Evolutionary conservation across 2,329 filamentous ascomycete species (phyloP).

Genomic region (Trichocomaceae sp.): DNA sequence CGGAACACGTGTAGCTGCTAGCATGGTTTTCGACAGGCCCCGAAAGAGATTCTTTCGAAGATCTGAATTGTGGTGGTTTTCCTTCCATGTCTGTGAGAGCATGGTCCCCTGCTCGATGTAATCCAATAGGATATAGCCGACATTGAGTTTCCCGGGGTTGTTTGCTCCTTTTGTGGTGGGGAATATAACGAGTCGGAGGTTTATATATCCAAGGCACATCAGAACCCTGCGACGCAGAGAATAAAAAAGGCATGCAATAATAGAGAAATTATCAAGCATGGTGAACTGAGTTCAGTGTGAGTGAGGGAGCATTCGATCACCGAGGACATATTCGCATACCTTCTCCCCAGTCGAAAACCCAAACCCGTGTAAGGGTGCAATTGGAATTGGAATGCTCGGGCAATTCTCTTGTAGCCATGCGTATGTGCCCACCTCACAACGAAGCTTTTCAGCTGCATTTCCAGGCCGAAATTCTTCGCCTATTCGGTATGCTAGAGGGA

Average conservation of each 20-base stretch:
- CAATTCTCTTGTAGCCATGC: slow-evolving; percentile 24
- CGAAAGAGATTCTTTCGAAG: slow-evolving; percentile 18
- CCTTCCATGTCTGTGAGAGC: slow-evolving; percentile 15
- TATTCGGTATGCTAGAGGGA: slow-evolving; percentile 22
- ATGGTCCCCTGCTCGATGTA: slow-evolving; percentile 16
- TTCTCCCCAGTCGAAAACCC: slow-evolving; percentile 20
- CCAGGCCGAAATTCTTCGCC: slow-evolving; percentile 20
- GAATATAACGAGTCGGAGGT: slow-evolving; percentile 10
- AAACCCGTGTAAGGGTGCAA: slow-evolving; percentile 24
- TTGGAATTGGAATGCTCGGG: slow-evolving; percentile 22
- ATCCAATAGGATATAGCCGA: slow-evolving; percentile 16
- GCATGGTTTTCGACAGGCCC: slow-evolving; percentile 13
- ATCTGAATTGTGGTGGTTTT: slow-evolving; percentile 2
- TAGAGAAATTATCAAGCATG: slow-evolving; percentile 8
- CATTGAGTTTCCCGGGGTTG: neutral
- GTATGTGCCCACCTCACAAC: slow-evolving; percentile 24
- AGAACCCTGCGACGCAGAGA: slow-evolving; percentile 4
- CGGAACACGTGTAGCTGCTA: neutral
- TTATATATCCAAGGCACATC: neutral
- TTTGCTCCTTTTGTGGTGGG: slow-evolving; percentile 1
- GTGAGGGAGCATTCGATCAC: neutral
- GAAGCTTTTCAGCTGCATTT: slow-evolving; percentile 25
- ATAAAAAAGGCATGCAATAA: neutral
- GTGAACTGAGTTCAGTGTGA: slow-evolving; percentile 11
- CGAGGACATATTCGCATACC: slow-evolving; percentile 10